These are phyloP conservation scores for Clavaria fumosa DNA, from an alignment of 768 basidiomycete genomes.

Conservation along the genomic window DNA sequence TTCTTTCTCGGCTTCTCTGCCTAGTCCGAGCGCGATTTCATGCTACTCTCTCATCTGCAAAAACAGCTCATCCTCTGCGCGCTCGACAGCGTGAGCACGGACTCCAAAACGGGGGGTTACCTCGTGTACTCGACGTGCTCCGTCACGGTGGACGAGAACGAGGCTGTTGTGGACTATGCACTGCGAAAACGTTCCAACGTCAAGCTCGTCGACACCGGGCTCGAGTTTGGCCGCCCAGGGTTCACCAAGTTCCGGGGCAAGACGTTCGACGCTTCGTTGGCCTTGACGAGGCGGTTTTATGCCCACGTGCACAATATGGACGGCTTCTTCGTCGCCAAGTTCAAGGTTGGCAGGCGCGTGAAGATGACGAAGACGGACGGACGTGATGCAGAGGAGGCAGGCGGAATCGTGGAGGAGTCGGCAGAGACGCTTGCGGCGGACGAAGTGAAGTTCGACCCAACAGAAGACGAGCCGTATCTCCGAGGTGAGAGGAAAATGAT, in stretches of 20 bases:
- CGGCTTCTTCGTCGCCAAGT: slow-evolving; percentile 97
- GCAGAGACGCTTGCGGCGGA: slow-evolving; percentile 21
- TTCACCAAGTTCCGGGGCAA: slow-evolving; percentile 87
- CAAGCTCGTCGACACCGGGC: slow-evolving; percentile 81
- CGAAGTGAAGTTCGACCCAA: slow-evolving; percentile 51
- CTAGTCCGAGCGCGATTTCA: slow-evolving; percentile 90
- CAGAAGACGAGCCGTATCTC: slow-evolving; percentile 63
- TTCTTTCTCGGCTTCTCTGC: slow-evolving; percentile 2
- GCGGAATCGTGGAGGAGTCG: slow-evolving; percentile 19
- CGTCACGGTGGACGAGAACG: slow-evolving; percentile 96
- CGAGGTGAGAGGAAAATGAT: too few relatives aligned
- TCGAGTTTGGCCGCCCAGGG: slow-evolving; percentile 88
- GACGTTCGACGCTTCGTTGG: slow-evolving; percentile 64
- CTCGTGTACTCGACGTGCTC: slow-evolving; percentile 98
- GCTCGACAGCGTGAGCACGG: slow-evolving; percentile 85
- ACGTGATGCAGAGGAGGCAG: slow-evolving; percentile 18
- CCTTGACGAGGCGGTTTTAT: slow-evolving; percentile 78
- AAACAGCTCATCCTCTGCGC: slow-evolving; percentile 97
- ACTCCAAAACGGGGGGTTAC: slow-evolving; percentile 83
- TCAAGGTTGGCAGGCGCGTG: slow-evolving; percentile 75
- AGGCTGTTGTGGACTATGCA: slow-evolving; percentile 95
- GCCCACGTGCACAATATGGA: slow-evolving; percentile 99
- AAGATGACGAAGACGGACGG: slow-evolving; percentile 26
- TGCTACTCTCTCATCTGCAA: slow-evolving; percentile 90
- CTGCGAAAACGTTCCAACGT: slow-evolving; percentile 87